phyloP scores from a whole-genome alignment of 345 rosid species.

The Alliaria petiolata region DNA sequence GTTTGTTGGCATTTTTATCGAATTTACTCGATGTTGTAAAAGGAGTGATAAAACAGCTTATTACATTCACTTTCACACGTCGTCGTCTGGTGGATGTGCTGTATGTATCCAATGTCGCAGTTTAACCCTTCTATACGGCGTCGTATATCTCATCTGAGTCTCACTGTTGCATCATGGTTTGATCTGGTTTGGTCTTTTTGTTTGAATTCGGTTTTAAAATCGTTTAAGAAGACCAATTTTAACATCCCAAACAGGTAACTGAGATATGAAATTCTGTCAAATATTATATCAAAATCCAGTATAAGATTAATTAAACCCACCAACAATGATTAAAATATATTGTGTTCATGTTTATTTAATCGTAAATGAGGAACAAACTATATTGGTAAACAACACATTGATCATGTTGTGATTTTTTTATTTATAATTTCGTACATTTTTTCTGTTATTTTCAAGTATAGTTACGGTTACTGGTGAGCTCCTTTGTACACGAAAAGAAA shows the following conservation, averaged over 20 bases:
- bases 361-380: not conserved
- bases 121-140: not conserved
- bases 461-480: constrained; percentile 14
- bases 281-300: not conserved
- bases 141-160: not conserved
- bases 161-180: not conserved
- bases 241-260: not conserved
- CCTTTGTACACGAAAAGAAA: not conserved
- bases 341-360: too few relatives aligned
- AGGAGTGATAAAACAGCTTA: not conserved
- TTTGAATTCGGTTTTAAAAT: not conserved
- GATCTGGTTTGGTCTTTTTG: not conserved
- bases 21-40: constrained; percentile 3
- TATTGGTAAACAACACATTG: not conserved
- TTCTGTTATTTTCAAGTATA: not conserved
- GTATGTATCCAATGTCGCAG: not conserved
- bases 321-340: too few relatives aligned
- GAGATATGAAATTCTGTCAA: not conserved
- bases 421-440: too few relatives aligned
- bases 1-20: not conserved
- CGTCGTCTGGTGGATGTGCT: not conserved
- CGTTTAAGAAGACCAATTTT: not conserved
- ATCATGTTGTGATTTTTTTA: not conserved
- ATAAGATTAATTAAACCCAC: too few relatives aligned
- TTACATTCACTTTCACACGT: constrained; percentile 26